A percentile compares a stretch with the other conserved stretches of the same genome.
Evolutionary conservation across 2,329 filamentous ascomycete genomes (phyloP).

Genomic region (Phialophora macrospora): DNA sequence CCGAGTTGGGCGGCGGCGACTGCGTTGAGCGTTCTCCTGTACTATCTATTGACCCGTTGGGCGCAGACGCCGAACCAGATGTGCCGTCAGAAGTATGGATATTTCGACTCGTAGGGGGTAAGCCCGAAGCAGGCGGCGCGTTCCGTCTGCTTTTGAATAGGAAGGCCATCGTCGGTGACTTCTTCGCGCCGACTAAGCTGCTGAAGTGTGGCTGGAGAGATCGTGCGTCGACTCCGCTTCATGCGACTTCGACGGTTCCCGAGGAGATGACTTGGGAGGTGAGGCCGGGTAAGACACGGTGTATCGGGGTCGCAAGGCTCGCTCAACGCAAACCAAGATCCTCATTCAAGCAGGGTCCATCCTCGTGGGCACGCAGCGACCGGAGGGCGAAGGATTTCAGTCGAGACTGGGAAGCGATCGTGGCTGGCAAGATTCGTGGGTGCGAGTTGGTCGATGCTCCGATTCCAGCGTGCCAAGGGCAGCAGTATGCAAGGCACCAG

Average conservation of each 20-base stretch:
- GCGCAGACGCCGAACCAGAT: constrained; percentile 57
- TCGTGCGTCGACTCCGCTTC: constrained; percentile 1
- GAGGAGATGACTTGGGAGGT: constrained; percentile 8
- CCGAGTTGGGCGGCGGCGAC: constrained; percentile 33
- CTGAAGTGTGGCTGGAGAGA: constrained; percentile 2
- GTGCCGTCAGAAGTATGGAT: constrained; percentile 62
- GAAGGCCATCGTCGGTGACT: constrained; percentile 66
- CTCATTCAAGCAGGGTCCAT: constrained; percentile 31
- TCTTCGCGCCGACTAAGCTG: neutral
- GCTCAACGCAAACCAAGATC: constrained; percentile 21
- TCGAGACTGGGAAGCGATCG: constrained; percentile 12
- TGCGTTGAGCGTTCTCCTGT: constrained; percentile 32
- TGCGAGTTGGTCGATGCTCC: constrained; percentile 28
- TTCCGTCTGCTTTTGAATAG: constrained; percentile 80
- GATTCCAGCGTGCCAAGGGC: constrained; percentile 26
- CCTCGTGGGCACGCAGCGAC: constrained; percentile 15
- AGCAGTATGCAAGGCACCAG: constrained; percentile 28
- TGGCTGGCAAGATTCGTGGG: constrained; percentile 6
- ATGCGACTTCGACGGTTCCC: constrained; percentile 18
- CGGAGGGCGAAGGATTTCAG: neutral
- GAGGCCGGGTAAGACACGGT: constrained; percentile 22
- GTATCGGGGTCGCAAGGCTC: constrained; percentile 19
- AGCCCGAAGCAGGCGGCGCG: constrained; percentile 43
- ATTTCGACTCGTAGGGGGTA: constrained; percentile 62
- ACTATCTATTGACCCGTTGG: constrained; percentile 51